Evolutionary conservation across 306 rosid genomes (phyloP), one percentile per base, ranked within the genome.

Genomic region (Vicia villosa): DNA sequence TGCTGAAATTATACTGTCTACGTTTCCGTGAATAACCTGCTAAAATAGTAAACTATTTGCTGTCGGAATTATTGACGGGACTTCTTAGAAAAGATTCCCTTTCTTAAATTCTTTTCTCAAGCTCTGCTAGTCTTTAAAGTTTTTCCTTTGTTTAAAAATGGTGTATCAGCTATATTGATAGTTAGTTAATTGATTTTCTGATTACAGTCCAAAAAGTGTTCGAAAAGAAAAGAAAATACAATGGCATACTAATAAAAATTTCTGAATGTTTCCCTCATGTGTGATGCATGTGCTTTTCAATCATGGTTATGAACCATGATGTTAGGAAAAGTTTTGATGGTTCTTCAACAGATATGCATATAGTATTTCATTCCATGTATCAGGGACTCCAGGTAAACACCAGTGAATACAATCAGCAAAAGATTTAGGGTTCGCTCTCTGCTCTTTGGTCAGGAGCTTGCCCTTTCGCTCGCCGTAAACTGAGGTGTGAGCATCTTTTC

Each of bases 401-500:
- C n/a, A n/a, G n/a, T n/a, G n/a, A n/a, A n/a, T n/a, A n/a, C n/a
- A n/a, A n/a, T n/a, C n/a, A n/a, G n/a, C n/a, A n/a, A n/a, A n/a
- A n/a, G n/a, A n/a, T n/a, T n/a, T n/a, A n/a, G n/a, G n/a, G n/a
- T n/a, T n/a, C n/a, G n/a, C n/a, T n/a, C n/a, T n/a, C n/a, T n/a
- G n/a, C n/a, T n/a, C n/a, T n/a, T n/a, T n/a, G n/a, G n/a, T n/a
- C 55, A 90, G 67, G 66, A 93, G 97, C 84, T 90, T 88, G 34
- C 96, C 97, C 50, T 74, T 84, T 22, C 92, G 82, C 69, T 93
- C 97, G 12, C 97, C 95, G 66, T 86, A 90, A 14, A 88, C 63
- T 1, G 98, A 79, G 0, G 98, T 84, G 61, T 93, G 97, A 7
- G 87, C 97, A 65, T 93, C 98, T 86, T 88, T 88, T 60, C 98